These are phyloP conservation scores for Guadua angustifolia DNA, from an alignment of 176 grass and related monocot species.

Conservation along the genomic window DNA sequence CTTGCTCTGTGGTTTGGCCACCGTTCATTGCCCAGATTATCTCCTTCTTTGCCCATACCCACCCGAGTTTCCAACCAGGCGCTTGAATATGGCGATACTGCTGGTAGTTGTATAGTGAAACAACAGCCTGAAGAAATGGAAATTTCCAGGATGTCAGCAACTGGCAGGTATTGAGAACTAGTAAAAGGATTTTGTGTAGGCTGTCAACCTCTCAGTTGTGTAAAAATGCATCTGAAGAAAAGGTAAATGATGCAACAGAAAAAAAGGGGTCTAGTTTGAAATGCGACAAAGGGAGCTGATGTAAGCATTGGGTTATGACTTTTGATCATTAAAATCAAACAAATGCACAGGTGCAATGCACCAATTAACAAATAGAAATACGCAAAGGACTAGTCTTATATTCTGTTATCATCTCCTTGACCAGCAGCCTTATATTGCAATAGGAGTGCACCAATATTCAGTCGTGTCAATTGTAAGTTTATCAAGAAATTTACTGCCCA, in stretches of 20 bases:
- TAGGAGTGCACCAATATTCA: neutral
- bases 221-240: constrained; percentile 7
- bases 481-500: constrained; percentile 18
- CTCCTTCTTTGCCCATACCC: constrained; percentile 79
- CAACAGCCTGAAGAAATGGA: constrained; percentile 56
- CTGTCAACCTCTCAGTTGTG: neutral
- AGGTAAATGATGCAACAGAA: neutral
- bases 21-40: constrained; percentile 78
- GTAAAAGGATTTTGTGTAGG: neutral
- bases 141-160: constrained; percentile 26
- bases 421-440: neutral
- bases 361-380: neutral
- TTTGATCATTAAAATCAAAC: neutral
- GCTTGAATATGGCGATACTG: constrained; percentile 81
- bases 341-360: neutral
- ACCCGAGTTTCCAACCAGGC: constrained; percentile 77
- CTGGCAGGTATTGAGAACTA: neutral
- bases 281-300: neutral
- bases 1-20: constrained; percentile 76
- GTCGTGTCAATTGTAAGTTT: neutral
- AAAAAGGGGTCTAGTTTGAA: neutral
- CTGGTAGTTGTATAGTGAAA: constrained; percentile 80
- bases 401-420: neutral
- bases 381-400: too few relatives aligned
- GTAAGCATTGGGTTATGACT: neutral